phyloP scores from a whole-genome alignment of 2,329 filamentous ascomycete genomes.

The Epichloe amarillans region DNA sequence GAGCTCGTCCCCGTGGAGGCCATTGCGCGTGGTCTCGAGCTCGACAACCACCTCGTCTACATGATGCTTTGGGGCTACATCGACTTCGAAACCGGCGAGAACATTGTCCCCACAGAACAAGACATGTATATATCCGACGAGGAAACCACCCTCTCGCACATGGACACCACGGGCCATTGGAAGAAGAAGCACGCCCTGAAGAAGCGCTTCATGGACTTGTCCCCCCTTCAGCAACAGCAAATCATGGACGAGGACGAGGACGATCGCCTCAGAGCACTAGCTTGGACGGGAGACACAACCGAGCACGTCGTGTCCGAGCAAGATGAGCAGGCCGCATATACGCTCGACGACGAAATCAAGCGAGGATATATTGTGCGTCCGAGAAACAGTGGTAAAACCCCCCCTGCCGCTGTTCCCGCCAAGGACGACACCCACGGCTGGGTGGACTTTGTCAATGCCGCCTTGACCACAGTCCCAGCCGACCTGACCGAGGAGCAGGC shows the following conservation, averaged over 20 bases:
- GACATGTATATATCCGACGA: conserved; percentile 40
- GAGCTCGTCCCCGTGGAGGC: conserved; percentile 45
- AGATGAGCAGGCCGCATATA: conserved; percentile 4
- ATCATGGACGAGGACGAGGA: conserved; percentile 25
- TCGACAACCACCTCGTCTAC: conserved; percentile 39
- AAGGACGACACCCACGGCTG: conserved; percentile 12
- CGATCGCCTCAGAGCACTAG: conserved; percentile 21
- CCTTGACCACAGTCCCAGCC: conserved; percentile 11
- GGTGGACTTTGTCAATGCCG: conserved; percentile 14
- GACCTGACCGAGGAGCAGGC: conserved; percentile 13
- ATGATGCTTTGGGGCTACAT: conserved; percentile 53
- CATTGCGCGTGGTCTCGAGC: conserved; percentile 33
- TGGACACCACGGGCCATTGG: conserved; percentile 27
- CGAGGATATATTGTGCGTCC: conserved; percentile 18
- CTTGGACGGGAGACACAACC: conserved; percentile 17
- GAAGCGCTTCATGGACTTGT: conserved; percentile 27
- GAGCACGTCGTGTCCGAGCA: conserved; percentile 4
- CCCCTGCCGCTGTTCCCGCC: conserved; percentile 6
- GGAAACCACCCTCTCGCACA: conserved; percentile 20
- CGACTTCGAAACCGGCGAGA: conserved; percentile 35
- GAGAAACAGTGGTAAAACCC: conserved; percentile 4
- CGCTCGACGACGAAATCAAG: conserved; percentile 20
- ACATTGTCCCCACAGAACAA: conserved; percentile 35
- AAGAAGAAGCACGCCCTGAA: conserved; percentile 31
- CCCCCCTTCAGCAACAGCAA: conserved; percentile 21